Conservation (phyloP, 495 filamentous ascomycete genomes). For the Clohesyomyces aquaticus region DNA sequence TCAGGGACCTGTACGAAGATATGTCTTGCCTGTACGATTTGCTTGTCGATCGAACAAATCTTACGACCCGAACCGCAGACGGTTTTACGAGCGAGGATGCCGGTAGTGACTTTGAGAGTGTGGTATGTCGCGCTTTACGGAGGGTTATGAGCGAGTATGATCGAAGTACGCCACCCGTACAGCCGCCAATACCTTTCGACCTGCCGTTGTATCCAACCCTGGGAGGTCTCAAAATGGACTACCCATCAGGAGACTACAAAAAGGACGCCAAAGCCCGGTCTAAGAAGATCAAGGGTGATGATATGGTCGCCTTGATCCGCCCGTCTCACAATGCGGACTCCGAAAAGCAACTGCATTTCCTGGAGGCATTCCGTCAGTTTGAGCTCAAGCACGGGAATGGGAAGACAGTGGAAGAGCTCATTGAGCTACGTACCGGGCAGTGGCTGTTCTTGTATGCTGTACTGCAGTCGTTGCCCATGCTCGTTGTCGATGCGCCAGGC, state of each 20-base stretch:
- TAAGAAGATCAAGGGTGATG: slow-evolving; percentile 76
- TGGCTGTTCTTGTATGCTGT: slow-evolving; percentile 96
- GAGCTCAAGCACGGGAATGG: slow-evolving; percentile 74
- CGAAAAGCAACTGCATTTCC: slow-evolving; percentile 65
- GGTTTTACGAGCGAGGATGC: slow-evolving; percentile 56
- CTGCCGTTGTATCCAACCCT: slow-evolving; percentile 76
- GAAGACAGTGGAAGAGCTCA: slow-evolving; percentile 72
- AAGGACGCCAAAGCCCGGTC: slow-evolving; percentile 66
- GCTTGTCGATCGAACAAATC: slow-evolving; percentile 72
- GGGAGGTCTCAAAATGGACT: slow-evolving; percentile 62
- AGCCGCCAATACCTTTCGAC: slow-evolving; percentile 91
- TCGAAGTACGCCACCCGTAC: slow-evolving; percentile 80
- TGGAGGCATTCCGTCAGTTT: slow-evolving; percentile 79
- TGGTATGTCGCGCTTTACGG: slow-evolving; percentile 63
- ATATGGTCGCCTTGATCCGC: slow-evolving; percentile 72
- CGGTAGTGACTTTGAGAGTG: slow-evolving; percentile 50
- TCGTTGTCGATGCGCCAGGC: slow-evolving; percentile 84
- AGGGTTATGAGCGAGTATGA: slow-evolving; percentile 84
- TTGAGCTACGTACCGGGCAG: slow-evolving; percentile 77
- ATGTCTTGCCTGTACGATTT: slow-evolving; percentile 86
- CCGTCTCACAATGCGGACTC: slow-evolving; percentile 77
- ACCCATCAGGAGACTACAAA: slow-evolving; percentile 65
- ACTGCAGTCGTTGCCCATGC: slow-evolving; percentile 85
- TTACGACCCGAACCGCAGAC: slow-evolving; percentile 57
- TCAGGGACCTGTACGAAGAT: slow-evolving; percentile 83